Evolutionary conservation across 768 basidiomycete species (phyloP).

Genomic region (Krasilnikovozyma curviuscula): DNA sequence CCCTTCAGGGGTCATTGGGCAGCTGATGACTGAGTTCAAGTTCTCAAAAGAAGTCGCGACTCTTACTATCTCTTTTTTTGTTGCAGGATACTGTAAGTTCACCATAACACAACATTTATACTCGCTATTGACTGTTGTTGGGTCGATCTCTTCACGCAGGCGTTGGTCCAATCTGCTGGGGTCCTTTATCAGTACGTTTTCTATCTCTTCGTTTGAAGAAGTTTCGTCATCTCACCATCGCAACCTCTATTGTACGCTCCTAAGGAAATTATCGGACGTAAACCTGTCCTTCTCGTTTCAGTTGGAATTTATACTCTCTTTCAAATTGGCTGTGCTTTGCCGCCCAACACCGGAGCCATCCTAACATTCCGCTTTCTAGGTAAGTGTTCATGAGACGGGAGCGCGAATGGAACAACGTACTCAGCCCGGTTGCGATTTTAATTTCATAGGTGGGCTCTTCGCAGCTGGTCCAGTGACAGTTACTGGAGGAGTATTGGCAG

Average conservation of each 20-base stretch:
- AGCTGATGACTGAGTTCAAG: slow-evolving; percentile 5
- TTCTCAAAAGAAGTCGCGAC: slow-evolving; percentile 2
- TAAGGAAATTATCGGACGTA: too few species aligned
- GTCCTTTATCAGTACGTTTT: neutral
- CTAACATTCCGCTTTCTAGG: slow-evolving; percentile 29
- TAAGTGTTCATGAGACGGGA: too few species aligned
- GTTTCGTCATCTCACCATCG: too few species aligned
- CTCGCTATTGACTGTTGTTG: neutral
- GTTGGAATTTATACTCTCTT: slow-evolving; percentile 24
- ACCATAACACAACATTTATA: neutral
- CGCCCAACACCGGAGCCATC: slow-evolving; percentile 27
- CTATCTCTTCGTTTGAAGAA: too few species aligned
- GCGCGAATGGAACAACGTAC: too few species aligned
- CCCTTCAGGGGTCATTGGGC: slow-evolving; percentile 7
- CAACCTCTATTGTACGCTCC: too few species aligned
- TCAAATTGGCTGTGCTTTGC: slow-evolving; percentile 27
- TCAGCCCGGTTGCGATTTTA: too few species aligned
- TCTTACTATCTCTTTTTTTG: slow-evolving; percentile 13
- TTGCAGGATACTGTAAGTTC: slow-evolving; percentile 7
- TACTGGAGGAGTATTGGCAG: slow-evolving; percentile 27
- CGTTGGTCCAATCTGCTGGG: neutral
- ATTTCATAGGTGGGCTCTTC: too few species aligned
- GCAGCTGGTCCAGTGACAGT: slow-evolving; percentile 29
- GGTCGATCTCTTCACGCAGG: neutral
- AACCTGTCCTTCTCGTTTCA: too few species aligned